A percentile compares a stretch with the other conserved stretches of the same genome.
These are phyloP conservation scores for Backusella mclennaniae DNA, from an alignment of 192 early-diverging fungal species.

Conservation along the genomic window DNA sequence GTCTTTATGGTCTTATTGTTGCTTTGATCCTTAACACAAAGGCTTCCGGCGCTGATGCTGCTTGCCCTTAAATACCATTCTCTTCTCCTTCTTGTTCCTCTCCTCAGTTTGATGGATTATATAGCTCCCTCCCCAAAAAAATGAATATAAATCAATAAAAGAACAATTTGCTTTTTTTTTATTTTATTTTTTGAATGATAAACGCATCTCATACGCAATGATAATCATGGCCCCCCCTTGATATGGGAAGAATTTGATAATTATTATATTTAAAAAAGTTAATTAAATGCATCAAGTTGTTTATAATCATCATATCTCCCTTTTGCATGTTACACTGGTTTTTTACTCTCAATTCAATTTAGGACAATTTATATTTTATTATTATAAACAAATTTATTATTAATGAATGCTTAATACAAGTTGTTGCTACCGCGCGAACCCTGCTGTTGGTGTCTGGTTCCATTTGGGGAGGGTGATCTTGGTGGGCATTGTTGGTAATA, in stretches of 20 bases:
- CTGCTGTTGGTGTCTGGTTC: background rate
- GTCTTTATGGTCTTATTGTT: constrained; percentile 96
- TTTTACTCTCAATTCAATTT: background rate
- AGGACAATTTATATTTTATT: background rate
- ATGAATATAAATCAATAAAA: background rate
- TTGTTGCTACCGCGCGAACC: background rate
- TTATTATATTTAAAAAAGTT: background rate
- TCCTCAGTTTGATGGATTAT: background rate
- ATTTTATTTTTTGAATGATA: background rate
- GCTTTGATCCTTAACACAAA: constrained; percentile 98
- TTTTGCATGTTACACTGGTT: background rate
- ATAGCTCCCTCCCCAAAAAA: background rate
- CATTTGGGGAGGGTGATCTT: background rate
- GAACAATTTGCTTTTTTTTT: background rate
- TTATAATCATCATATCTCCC: background rate
- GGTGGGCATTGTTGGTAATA: background rate
- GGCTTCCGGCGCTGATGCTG: constrained; percentile 38
- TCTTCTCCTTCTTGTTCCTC: background rate
- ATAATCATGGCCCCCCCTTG: background rate
- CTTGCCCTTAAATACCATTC: constrained; percentile 3
- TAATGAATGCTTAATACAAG: background rate
- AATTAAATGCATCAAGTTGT: background rate
- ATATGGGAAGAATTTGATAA: background rate
- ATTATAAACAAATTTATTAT: background rate
- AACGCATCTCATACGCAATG: background rate